Base-by-base conservation (phyloP, 2,329 filamentous ascomycete species). In the Eutypella sp. region DNA sequence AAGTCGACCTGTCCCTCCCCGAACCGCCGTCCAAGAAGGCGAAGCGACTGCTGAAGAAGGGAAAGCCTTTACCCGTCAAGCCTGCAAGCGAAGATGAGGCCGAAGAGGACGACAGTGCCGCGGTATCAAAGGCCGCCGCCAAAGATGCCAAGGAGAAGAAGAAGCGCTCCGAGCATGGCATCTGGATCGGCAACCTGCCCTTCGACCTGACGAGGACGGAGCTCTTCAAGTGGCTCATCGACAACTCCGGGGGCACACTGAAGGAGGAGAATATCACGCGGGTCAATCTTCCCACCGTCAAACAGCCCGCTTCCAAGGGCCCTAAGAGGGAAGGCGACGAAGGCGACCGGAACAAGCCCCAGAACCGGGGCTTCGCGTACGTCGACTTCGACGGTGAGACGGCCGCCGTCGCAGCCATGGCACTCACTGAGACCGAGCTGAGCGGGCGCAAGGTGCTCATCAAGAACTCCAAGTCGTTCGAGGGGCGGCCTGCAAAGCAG, bases 151-250 rank as follows among this genome's bases (percentile, higher is more conserved):
- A 69, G 48, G 69, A 71, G 47, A 73, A 77, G 47, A 73, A 77
- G 54, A 70, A 74, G 56, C 84, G 89, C 48, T 93, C 89, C 9
- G 82, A 87, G 16, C 83, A 89, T 66, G 89, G 90, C 51, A 81
- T 99, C 54, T 99, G 93, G 93, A 88, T 99, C 57, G 93, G 95
- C 58, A 99, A 99, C 67, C 70, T 99, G 51, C 81, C 87, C n/a
- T 99, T 92, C 74, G 81, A 79, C 40, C 74, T 85, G 34, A 93
- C 86, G 38, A 82, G 85, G 48, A 72, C 80, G 11, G 83, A 89
- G 51, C 71, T 99, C 41, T 83, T 85, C 59, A 79, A 78, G 49
- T 97, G 95, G 77, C 71, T 99, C n/a, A 78, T 85, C 27, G 78
- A 83, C 31, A 81, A 83, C 62, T 83, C 82, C 6, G 82, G 83